These are phyloP conservation scores for Ogataea hybrid DNA, from an alignment of 1,139 yeast genomes.

Conservation along the genomic window DNA sequence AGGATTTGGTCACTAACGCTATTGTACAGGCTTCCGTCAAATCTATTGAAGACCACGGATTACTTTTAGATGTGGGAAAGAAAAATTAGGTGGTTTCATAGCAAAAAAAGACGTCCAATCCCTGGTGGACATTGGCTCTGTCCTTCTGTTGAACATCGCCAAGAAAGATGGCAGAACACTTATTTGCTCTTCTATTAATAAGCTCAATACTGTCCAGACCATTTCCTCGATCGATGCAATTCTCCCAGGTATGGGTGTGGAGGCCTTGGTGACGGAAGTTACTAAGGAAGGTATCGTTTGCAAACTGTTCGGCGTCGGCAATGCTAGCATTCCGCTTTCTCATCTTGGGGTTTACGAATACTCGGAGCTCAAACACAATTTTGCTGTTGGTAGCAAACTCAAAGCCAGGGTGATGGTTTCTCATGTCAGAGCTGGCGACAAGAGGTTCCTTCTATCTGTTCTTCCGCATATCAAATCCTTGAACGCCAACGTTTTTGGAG, in stretches of 20 bases:
- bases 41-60: constrained; percentile 91
- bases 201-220: constrained; percentile 46
- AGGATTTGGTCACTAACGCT: constrained; percentile 60
- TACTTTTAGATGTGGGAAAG: constrained; percentile 63
- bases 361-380: constrained; percentile 57
- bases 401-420: constrained; percentile 72
- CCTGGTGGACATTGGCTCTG: constrained; percentile 39
- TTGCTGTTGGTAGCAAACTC: constrained; percentile 60
- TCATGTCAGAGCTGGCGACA: constrained; percentile 53
- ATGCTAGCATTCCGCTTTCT: constrained; percentile 67
- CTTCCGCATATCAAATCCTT: constrained; percentile 52
- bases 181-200: constrained; percentile 46
- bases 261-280: constrained; percentile 65
- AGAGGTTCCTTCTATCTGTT: constrained; percentile 62
- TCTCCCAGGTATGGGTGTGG: constrained; percentile 80
- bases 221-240: constrained; percentile 75
- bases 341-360: constrained; percentile 55
- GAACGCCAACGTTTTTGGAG: constrained; percentile 17
- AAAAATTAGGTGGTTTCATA: constrained; percentile 63
- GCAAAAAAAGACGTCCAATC: constrained; percentile 59
- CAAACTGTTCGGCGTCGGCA: constrained; percentile 71
- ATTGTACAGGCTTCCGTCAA: constrained; percentile 73
- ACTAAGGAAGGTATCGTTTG: constrained; percentile 55
- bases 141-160: constrained; percentile 49
- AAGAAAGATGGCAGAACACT: constrained; percentile 58